Evolutionary conservation across 2,329 filamentous ascomycete genomes (phyloP).

Genomic region (Cladosporium sp.): DNA sequence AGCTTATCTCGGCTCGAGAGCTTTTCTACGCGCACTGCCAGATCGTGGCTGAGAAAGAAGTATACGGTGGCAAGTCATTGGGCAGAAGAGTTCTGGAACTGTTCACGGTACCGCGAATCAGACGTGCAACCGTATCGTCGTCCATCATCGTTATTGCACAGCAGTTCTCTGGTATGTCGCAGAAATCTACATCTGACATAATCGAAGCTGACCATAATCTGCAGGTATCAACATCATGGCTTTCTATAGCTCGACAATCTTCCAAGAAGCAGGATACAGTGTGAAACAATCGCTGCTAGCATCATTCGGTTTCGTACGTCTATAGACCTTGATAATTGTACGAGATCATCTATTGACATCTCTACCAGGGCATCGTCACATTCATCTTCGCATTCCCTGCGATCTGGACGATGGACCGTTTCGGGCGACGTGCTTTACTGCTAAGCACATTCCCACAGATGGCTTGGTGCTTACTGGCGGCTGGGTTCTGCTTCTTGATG

Average conservation of each 20-base stretch:
- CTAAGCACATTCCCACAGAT: conserved; percentile 44
- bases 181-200: too few relatives aligned
- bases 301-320: conserved; percentile 45
- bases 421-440: conserved; percentile 38
- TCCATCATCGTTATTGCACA: conserved; percentile 21
- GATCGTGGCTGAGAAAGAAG: conserved; percentile 24
- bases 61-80: conserved; percentile 12
- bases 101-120: conserved; percentile 23
- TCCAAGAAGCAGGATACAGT: conserved; percentile 31
- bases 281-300: conserved; percentile 49
- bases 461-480: conserved; percentile 46
- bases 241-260: conserved; percentile 34
- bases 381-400: conserved; percentile 58
- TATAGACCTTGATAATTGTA: conserved; percentile 23
- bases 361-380: conserved; percentile 49
- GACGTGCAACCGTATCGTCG: conserved; percentile 21
- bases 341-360: background rate
- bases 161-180: conserved; percentile 13
- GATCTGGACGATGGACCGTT: conserved; percentile 47
- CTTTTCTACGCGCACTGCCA: conserved; percentile 27
- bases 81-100: conserved; percentile 14
- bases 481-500: conserved; percentile 35
- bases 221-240: conserved; percentile 32
- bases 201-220: background rate
- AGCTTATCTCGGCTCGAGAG: conserved; percentile 29